phyloP scores from a whole-genome alignment of 805 yeast species.

The Blastobotrys mokoenaii region DNA sequence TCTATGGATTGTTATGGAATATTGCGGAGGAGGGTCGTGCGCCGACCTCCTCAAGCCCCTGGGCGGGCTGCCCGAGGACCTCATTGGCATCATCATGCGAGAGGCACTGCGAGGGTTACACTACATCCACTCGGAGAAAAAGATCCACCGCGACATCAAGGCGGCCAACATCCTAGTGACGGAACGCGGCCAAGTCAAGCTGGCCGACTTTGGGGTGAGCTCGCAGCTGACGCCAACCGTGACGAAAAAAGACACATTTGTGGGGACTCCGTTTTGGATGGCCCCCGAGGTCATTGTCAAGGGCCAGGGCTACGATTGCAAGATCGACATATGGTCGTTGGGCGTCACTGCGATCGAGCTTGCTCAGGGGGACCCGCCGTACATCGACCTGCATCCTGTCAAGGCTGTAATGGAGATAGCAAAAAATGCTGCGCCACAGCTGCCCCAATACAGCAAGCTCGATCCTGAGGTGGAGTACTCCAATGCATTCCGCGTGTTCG shows the following conservation, averaged over 20 bases:
- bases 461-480: constrained; percentile 2
- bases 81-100: constrained; percentile 52
- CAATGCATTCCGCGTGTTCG: constrained; percentile 41
- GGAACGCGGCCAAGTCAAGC: constrained; percentile 57
- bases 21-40: constrained; percentile 92
- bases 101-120: constrained; percentile 62
- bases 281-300: constrained; percentile 87
- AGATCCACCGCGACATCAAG: constrained; percentile 85
- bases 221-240: constrained; percentile 60
- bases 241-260: constrained; percentile 61
- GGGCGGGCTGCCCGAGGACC: constrained; percentile 48
- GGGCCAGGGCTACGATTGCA: constrained; percentile 62
- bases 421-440: constrained; percentile 49
- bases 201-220: constrained; percentile 92
- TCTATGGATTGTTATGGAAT: constrained; percentile 91
- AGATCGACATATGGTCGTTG: constrained; percentile 92
- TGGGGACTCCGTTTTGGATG: constrained; percentile 98
- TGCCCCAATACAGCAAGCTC: constrained; percentile 1
- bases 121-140: constrained; percentile 66
- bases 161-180: constrained; percentile 82
- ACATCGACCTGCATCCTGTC: constrained; percentile 64
- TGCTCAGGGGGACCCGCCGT: constrained; percentile 75
- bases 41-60: constrained; percentile 41
- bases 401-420: constrained; percentile 69
- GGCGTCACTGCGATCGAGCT: constrained; percentile 90